Base-by-base conservation (phyloP, 495 filamentous ascomycete genomes). In the Penicillium coprophilum region DNA sequence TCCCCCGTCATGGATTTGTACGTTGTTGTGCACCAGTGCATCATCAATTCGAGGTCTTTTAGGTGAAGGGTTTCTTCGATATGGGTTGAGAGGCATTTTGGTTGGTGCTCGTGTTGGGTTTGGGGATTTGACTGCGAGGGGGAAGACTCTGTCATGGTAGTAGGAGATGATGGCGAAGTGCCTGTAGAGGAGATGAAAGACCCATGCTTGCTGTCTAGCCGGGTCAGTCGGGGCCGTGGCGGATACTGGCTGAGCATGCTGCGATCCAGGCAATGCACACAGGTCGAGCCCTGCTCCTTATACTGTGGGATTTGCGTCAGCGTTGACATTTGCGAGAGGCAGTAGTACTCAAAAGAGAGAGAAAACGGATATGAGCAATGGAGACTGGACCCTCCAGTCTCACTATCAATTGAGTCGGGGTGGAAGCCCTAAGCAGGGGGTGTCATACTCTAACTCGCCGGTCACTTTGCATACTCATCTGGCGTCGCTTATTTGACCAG, bases 1-100 rank as follows among this genome's bases (percentile, higher is more conserved):
- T 73, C 62, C 11, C 67, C 66, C 0, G 71, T 67, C 59, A 80
- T 63, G 0, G 74, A 69, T 50, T 64, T 71, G 56, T 78, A 78
- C 12, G 74, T 77, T 23, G 62, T 65, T 9, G 72, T 78, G 39
- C 71, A 76, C 69, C 74, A 80, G 34, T 78, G 69, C 65, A 77
- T 70, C 71, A 78, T 77, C 21, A 79, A 59, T 47, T 79, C 76
- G 34, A 77, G 62, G 36, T 80, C 77, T 46, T 71, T 45, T 6
- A 69, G 40, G 40, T 59, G 51, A 7, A 61, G 27, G 9, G 57
- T 38, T 4, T 65, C 59, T 36, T 64, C 46, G 34, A 40, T 28
- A 4, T 40, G 38, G 7, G 46, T 24, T 19, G 51, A 50, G 17
- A 47, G 40, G 49, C 31, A 23, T 8, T 43, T 28, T 5, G 53